phyloP scores from a whole-genome alignment of 257 asterid species.

The Thymus mandschuricus region DNA sequence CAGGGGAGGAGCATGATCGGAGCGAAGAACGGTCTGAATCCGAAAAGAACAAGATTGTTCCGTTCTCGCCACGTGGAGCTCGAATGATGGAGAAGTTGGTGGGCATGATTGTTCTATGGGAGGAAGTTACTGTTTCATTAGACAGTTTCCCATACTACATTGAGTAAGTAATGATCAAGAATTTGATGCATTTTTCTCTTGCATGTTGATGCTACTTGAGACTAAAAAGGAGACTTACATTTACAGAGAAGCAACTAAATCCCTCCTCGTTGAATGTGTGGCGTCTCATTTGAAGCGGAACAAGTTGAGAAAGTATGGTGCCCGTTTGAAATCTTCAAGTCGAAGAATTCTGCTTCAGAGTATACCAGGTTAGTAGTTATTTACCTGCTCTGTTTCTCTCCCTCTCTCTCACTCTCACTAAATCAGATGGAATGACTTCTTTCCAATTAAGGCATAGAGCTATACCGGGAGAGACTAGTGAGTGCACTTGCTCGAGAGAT shows the following conservation, averaged over 20 bases:
- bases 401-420: background rate
- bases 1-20: background rate
- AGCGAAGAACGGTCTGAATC: background rate
- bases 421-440: background rate
- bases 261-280: conserved; percentile 69
- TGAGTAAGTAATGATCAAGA: background rate
- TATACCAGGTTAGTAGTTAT: conserved; percentile 54
- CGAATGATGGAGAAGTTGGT: background rate
- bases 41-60: background rate
- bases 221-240: background rate
- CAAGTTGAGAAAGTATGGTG: conserved; percentile 54
- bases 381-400: background rate
- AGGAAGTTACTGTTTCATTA: background rate
- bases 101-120: conserved; percentile 6
- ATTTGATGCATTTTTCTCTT: background rate
- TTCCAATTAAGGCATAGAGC: conserved; percentile 55
- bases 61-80: background rate
- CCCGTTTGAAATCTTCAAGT: conserved; percentile 65
- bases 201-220: background rate
- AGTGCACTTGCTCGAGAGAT: conserved; percentile 77
- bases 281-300: conserved; percentile 73
- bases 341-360: conserved; percentile 76
- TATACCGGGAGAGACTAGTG: conserved; percentile 83
- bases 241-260: conserved; percentile 54
- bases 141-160: conserved; percentile 1